Evolutionary conservation across 2,329 filamentous ascomycete genomes (phyloP), one percentile per base, ranked within the genome.

Genomic region (Aspergillus pseudonomiae): DNA sequence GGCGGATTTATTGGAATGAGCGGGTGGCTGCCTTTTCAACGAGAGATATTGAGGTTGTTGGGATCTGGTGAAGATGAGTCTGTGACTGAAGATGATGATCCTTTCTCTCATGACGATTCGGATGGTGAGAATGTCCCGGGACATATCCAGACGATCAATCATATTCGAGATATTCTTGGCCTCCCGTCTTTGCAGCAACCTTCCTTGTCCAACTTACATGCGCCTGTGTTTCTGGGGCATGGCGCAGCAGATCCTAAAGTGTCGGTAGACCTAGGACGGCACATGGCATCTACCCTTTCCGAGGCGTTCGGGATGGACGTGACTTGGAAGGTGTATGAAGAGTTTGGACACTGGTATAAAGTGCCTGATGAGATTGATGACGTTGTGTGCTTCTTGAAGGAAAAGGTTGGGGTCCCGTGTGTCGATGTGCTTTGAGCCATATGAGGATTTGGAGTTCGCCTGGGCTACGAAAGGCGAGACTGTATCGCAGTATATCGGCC

Each of bases 321-420:
- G 34, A 36, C 34, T 16, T 81, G 78, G 77, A 77, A 77, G 59
- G 41, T 64, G 0, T 86, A 85, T 69, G 32, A 70, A 4, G 74
- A 67, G 0, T 72, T 77, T 36, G 82, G 81, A 0, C 82, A 85
- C 63, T 84, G 83, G 81, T 83, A 83, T 65, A 82, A 79, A 63
- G 72, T 82, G 16, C 81, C 81, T 0, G 79, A 84, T 52, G 79
- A 83, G 65, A 79, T 83, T 63, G 79, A 85, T 65, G 81, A 84
- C 68, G 78, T 84, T 56, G 66, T 78, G 9, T 53, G 68, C 0
- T 82, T 81, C 58, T 60, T 75, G 34, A 54, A 66, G 34, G 60
- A 64, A 21, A 72, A 70, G 36, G 54, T 65, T 62, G 60, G 62
- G 10, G 45, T 70, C 30, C 60, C 62, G 16, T 46, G 7, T 26